Base-by-base conservation (phyloP, 129 eudicot genomes). In the Arctium lappa region DNA sequence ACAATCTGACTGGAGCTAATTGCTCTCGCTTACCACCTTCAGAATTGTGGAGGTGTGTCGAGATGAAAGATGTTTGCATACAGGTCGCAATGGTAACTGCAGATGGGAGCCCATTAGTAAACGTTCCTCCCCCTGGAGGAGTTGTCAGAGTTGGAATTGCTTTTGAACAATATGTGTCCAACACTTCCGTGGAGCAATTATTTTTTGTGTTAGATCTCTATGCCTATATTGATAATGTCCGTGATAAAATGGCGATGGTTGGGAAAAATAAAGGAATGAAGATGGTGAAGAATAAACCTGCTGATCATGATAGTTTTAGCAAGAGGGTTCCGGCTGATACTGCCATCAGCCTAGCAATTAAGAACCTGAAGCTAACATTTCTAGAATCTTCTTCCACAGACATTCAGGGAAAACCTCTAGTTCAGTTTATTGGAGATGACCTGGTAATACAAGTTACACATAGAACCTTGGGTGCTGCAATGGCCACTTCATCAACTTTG, bases 71-170 rank as follows among this genome's bases (percentile, higher is more conserved):
- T 48, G 44, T 86, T 74, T 86, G 91, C 78, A 38, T 91, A 50
- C 96, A 94, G 91, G 91, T 88, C 56, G 98, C 98, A 73, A 92
- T 94, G 98, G 97, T 90, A 53, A 94, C 98, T 81, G 88, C 95
- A 79, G 96, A 92, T 62, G 98, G 98, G 16, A 88, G 86, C 36
- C 94, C 94, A 1, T 66, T 94, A 84, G 86, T 77, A 80, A 32
- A 62, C 22, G 63, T 91, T 70, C 98, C 98, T 73, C 97, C 98
- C 39, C 92, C 94, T 69, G 97, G 94, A 7, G 98, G 98, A 50
- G 76, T 94, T 75, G 97, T 92, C 9, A 88, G 98, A 86, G 86
- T 91, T 9, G 96, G 91, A 73, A 84, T 92, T 83, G 87, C 93
- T 69, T 92, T 91, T 84, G 86, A 91, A 37, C 91, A 94, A 16